These are phyloP conservation scores for Fusarium sp. DNA, from an alignment of 2,329 filamentous ascomycete genomes.

Conservation along the genomic window DNA sequence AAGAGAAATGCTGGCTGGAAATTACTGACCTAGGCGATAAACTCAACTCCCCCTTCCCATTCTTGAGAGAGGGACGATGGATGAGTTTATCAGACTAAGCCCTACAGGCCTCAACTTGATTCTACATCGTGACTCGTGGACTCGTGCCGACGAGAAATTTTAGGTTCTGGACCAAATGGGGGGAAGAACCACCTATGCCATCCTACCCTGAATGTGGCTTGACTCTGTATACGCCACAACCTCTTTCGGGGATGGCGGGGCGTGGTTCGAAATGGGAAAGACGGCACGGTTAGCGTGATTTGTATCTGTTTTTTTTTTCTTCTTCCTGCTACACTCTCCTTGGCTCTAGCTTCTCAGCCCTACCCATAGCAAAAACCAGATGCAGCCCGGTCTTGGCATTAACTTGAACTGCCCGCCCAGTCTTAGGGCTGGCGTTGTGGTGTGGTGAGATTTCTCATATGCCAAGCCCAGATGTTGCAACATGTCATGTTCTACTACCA, in stretches of 20 bases:
- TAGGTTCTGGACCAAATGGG: constrained; percentile 23
- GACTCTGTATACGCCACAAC: constrained; percentile 7
- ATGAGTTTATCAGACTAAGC: constrained; percentile 26
- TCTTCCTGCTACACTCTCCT: neutral
- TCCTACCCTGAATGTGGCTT: neutral
- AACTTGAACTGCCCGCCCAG: constrained; percentile 20
- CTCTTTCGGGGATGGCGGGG: constrained; percentile 5
- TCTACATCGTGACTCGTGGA: constrained; percentile 29
- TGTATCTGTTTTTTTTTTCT: neutral
- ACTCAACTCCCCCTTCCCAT: neutral
- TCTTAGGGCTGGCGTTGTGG: constrained; percentile 21
- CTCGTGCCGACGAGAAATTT: constrained; percentile 8
- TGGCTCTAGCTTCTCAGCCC: constrained; percentile 21
- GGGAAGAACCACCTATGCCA: neutral
- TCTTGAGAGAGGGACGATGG: neutral
- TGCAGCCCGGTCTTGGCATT: constrained; percentile 18
- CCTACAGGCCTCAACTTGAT: constrained; percentile 19
- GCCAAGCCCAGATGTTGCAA: neutral
- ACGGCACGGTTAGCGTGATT: constrained; percentile 10
- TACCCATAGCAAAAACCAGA: constrained; percentile 1
- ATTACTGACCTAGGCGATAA: constrained; percentile 3
- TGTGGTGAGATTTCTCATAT: constrained; percentile 4
- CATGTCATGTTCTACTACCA: neutral
- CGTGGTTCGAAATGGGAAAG: neutral
- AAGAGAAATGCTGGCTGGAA: constrained; percentile 3